Evolutionary conservation across 1,139 yeast species (phyloP).

Genomic region (Blastobotrys petasosporus): DNA sequence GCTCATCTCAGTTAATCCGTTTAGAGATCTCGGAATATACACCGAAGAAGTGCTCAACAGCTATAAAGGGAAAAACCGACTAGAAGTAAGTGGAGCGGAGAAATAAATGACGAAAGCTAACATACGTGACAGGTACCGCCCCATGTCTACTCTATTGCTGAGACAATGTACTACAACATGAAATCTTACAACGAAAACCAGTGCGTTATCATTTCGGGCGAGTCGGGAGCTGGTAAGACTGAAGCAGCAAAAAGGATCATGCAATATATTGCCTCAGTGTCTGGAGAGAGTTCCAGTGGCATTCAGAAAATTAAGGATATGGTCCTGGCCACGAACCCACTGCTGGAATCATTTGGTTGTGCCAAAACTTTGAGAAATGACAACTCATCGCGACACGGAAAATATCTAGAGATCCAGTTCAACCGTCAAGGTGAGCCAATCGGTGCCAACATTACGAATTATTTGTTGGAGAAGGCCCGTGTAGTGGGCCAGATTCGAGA

Average conservation of each 20-base stretch:
- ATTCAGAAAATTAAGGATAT: slow-evolving; percentile 89
- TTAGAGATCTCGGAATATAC: slow-evolving; percentile 91
- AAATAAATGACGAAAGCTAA: background rate
- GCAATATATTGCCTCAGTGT: slow-evolving; percentile 94
- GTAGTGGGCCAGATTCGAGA: slow-evolving; percentile 88
- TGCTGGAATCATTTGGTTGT: slow-evolving; percentile 95
- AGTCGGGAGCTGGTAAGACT: slow-evolving; percentile 98
- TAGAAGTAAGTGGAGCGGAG: slow-evolving; percentile 48
- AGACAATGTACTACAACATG: slow-evolving; percentile 91
- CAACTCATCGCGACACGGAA: slow-evolving; percentile 96
- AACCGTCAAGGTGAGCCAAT: slow-evolving; percentile 79
- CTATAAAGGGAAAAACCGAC: slow-evolving; percentile 85
- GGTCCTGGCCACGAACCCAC: slow-evolving; percentile 96
- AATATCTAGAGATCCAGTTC: slow-evolving; percentile 87
- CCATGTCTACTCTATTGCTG: slow-evolving; percentile 97
- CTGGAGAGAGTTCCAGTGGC: slow-evolving; percentile 50
- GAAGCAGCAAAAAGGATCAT: slow-evolving; percentile 98
- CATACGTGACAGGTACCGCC: slow-evolving; percentile 58
- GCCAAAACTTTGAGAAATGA: slow-evolving; percentile 95
- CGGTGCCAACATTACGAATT: slow-evolving; percentile 94
- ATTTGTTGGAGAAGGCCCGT: slow-evolving; percentile 87
- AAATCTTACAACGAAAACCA: slow-evolving; percentile 92
- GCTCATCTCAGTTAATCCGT: slow-evolving; percentile 93
- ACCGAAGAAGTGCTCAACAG: slow-evolving; percentile 67
- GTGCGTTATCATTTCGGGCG: slow-evolving; percentile 97